Evolutionary conservation across 2,329 filamentous ascomycete species (phyloP), one percentile per base, ranked within the genome.

Genomic region (Pseudogymnoascus sp.): DNA sequence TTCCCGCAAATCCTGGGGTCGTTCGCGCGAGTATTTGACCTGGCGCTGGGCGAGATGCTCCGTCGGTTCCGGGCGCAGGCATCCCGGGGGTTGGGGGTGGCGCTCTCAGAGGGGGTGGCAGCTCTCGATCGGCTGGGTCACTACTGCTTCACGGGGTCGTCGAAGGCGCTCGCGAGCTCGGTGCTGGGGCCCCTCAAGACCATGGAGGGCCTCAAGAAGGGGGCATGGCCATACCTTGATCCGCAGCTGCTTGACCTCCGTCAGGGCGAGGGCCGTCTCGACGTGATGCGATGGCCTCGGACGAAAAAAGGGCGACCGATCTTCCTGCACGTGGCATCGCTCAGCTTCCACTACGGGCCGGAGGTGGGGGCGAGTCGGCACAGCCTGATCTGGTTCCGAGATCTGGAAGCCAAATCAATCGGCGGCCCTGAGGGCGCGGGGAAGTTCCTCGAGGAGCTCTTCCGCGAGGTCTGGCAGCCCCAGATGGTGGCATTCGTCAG

Each of bases 311-410:
- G 37, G 17, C 57, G 57, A 39, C 57, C n/a, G 2, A 59, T 59
- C 15, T 59, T 59, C n/a, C 33, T 59, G n/a, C 57, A 24, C 57
- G 31, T 59, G 57, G 57, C 57, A 24, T 10, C 50, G 1, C 29
- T 33, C 26, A 35, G 29, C 35, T 13, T 36, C 35, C 4, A 36
- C 35, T 10, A 13, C 35, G 35, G 35, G 10, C 57, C 33, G 3
- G 57, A 59, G 37, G 31, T 31, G 17, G 57, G 33, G 6, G 54
- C 54, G 11, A 58, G 29, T 4, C 33, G 26, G 31, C 10, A 39
- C 15, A 59, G 57, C 57, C 37, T 35, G n/a, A 33, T 59, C 33
- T 59, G 33, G 57, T 59, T 59, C 31, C 21, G n/a, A n/a, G 54
- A 37, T 8, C 15, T 59, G 15, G 57, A n/a, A 24, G 57, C 57